These are phyloP conservation scores for Volvox reticuliferus DNA, from an alignment of 139 green algal genomes.

Conservation along the genomic window DNA sequence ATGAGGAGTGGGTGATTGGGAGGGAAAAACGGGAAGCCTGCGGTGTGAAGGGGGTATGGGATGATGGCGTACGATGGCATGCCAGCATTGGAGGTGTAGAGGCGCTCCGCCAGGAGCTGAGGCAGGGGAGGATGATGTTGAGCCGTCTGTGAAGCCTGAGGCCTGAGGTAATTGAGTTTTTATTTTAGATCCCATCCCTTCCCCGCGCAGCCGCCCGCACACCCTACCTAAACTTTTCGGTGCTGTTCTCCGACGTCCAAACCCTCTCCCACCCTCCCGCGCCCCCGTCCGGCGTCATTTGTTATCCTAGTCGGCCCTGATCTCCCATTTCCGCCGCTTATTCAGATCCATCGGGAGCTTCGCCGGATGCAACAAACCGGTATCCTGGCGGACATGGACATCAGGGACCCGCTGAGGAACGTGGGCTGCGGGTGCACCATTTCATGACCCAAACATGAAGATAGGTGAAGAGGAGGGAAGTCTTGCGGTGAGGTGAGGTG, in stretches of 20 bases:
- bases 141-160: too few species aligned
- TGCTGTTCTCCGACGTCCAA: neutral
- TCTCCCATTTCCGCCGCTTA: too few species aligned
- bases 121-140: too few species aligned
- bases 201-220: too few species aligned
- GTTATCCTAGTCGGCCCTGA: too few species aligned
- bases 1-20: too few species aligned
- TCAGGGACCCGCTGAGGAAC: neutral
- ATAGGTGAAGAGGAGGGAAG: neutral
- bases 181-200: neutral
- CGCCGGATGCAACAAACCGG: neutral
- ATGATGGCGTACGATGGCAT: too few species aligned
- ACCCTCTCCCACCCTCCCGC: neutral
- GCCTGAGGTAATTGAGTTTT: too few species aligned
- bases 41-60: too few species aligned
- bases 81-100: too few species aligned
- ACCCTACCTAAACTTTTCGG: neutral
- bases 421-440: conserved; percentile 10
- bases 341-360: conserved; percentile 41
- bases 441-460: neutral
- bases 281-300: neutral
- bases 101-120: too few species aligned
- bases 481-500: neutral
- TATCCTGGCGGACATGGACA: conserved; percentile 16
- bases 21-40: too few species aligned